Evolutionary conservation across 805 yeast species (phyloP), one percentile per base, ranked within the genome.

Genomic region (Kodamaea jinghongensis): DNA sequence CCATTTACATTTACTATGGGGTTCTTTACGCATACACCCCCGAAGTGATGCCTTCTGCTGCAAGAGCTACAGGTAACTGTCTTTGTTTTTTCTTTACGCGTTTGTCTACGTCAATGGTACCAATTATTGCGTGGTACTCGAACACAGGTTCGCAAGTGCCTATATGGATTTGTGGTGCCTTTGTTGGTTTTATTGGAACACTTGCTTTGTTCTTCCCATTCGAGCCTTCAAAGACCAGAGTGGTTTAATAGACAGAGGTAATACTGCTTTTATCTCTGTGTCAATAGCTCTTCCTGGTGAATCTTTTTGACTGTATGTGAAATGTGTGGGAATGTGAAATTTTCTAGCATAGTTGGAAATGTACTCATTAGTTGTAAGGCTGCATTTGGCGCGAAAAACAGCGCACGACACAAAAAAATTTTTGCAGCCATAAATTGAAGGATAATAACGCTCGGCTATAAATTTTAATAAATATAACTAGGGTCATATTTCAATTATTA

Each of bases 31-130:
- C 65, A 3, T 63, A 57, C 36, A 50, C 66, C 4, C 69, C 69
- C 1, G 68, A 61, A 41, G 63, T 62, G 13, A 51, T 64, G 49
- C 69, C 69, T 1, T 52, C 66, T 3, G 46, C 53, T 6, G 67
- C 66, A 4, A 46, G 70, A 46, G 65, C 60, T 26, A 64, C 69
- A 2, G 69, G 68, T 6, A 58, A 61, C 45, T 64, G 64, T 23
- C 49, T 63, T 36, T 59, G 63, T 29, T 45, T 64, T 38, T 54
- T 57, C 27, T 51, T 54, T 15, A 61, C 64, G 2, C 49, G 70
- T 34, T 47, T 60, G 12, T 58, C 61, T 17, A 58, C 63, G 7
- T 47, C 55, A 17, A 52, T 63, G 39, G 58, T 58, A 11, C 67
- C 70, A 1, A 45, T 63, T 31, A 61, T 65, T 36, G 61, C 65